Evolutionary conservation across 805 yeast genomes (phyloP).

Genomic region (Candida jianshihensis): DNA sequence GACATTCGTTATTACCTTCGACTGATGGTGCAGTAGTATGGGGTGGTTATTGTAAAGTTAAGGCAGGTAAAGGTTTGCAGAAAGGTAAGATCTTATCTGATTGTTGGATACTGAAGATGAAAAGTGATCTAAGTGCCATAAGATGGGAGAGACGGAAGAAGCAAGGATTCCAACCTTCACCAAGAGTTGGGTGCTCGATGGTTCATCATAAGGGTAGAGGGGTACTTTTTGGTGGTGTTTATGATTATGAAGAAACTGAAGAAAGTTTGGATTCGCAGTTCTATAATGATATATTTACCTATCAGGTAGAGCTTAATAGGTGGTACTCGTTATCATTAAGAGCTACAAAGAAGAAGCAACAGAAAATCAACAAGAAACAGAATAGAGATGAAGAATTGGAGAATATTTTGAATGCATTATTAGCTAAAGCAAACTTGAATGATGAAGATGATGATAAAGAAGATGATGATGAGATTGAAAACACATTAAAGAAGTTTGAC

Average conservation of each 20-base stretch:
- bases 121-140: slow-evolving; percentile 60
- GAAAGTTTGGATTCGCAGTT: slow-evolving; percentile 82
- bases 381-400: slow-evolving; percentile 63
- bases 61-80: slow-evolving; percentile 80
- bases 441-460: slow-evolving; percentile 32
- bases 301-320: slow-evolving; percentile 78
- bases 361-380: slow-evolving; percentile 37
- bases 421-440: slow-evolving; percentile 64
- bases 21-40: slow-evolving; percentile 78
- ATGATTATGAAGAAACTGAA: slow-evolving; percentile 91
- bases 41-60: slow-evolving; percentile 94
- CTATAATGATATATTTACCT: slow-evolving; percentile 73
- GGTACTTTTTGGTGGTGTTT: slow-evolving; percentile 90
- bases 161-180: slow-evolving; percentile 85
- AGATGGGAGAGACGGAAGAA: slow-evolving; percentile 88
- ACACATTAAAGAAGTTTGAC: slow-evolving; percentile 40
- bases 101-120: slow-evolving; percentile 84
- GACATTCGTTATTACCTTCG: slow-evolving; percentile 78
- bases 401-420: slow-evolving; percentile 65
- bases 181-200: slow-evolving; percentile 93
- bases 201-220: slow-evolving; percentile 89
- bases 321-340: slow-evolving; percentile 75
- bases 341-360: slow-evolving; percentile 48
- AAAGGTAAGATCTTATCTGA: slow-evolving; percentile 88
- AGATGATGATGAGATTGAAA: slow-evolving; percentile 38